Evolutionary conservation across 129 eudicot genomes (phyloP).

Genomic region (Scalesia atractyloides): DNA sequence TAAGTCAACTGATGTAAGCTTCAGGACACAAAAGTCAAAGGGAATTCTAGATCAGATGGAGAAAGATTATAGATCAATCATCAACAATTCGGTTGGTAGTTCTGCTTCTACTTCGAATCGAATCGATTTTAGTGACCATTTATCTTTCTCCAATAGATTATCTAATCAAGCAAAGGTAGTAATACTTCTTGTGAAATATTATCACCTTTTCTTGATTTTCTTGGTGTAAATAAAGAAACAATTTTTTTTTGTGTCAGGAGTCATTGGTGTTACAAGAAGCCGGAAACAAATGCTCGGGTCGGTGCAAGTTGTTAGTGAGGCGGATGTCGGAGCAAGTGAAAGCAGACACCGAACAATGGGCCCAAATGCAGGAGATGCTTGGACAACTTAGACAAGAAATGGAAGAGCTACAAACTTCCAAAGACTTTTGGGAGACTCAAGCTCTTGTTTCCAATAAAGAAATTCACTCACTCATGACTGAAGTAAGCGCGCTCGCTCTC

Average conservation of each 20-base stretch:
- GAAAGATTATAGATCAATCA: conserved; percentile 54
- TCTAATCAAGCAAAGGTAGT: conserved; percentile 48
- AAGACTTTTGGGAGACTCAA: conserved; percentile 67
- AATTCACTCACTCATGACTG: conserved; percentile 43
- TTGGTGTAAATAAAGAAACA: not conserved
- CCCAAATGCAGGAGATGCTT: conserved; percentile 87
- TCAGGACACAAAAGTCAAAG: conserved; percentile 32
- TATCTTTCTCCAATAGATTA: conserved; percentile 44
- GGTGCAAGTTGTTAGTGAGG: conserved; percentile 71
- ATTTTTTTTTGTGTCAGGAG: conserved; percentile 44
- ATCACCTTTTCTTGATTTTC: not conserved
- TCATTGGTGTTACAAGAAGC: conserved; percentile 31
- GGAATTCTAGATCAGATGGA: conserved; percentile 63
- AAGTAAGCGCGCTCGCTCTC: conserved; percentile 33
- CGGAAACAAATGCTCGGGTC: conserved; percentile 63
- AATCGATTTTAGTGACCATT: conserved; percentile 47
- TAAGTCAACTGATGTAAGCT: conserved; percentile 51
- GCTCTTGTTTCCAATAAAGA: conserved; percentile 52
- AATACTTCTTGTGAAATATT: not conserved
- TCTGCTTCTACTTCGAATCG: conserved; percentile 66
- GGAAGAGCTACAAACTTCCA: conserved; percentile 77
- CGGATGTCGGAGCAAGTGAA: conserved; percentile 85
- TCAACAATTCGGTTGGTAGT: conserved; percentile 54
- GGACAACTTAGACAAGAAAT: conserved; percentile 65
- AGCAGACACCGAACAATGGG: conserved; percentile 85